Evolutionary conservation across 2,329 filamentous ascomycete species (phyloP), one percentile per base, ranked within the genome.

Genomic region (Claviceps cyperi): DNA sequence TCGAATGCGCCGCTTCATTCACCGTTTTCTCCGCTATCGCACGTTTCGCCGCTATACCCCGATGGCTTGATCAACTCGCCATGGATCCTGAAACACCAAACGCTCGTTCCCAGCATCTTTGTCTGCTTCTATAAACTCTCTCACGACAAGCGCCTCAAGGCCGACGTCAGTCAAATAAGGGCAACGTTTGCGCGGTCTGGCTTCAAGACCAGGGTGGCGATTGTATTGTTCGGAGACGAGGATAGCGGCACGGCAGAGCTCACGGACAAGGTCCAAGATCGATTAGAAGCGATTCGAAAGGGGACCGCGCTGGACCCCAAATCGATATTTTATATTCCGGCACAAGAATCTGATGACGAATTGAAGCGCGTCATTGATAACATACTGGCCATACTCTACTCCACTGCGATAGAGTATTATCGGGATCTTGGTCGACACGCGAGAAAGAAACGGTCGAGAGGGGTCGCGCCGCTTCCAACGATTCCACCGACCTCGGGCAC

Each of bases 341-440:
- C 85, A 0, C 80, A 83, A 57, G 80, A 83, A 7, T 84, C 86
- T 4, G 69, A 75, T 2, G 74, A 78, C 1, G 88, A 94, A 60
- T 68, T 94, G 21, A 76, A 80, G 53, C 78, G 81, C 7, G 88
- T 91, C 55, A 80, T 84, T 0, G 80, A 83, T 50, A 84, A 78
- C 48, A 77, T 94, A 40, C 72, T 96, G 45, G 72, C 78, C 2
- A 77, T 83, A 1, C 65, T 96, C 43, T 88, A 91, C 52, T 79
- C 82, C 1, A 73, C 81, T 19, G 81, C 86, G 19, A 71, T 91
- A 44, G 92, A 98, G 59, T 95, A 96, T 66, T 97, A 97, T 64
- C 77, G 90, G 44, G 91, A 98, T 58, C 74, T 97, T 13, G 89
- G 88, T n/a, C 90, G 94, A 52, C 91, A 95, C 70, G 77, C 85